Base-by-base conservation (phyloP, 768 basidiomycete species). In the Strobilomyces dryophilus region DNA sequence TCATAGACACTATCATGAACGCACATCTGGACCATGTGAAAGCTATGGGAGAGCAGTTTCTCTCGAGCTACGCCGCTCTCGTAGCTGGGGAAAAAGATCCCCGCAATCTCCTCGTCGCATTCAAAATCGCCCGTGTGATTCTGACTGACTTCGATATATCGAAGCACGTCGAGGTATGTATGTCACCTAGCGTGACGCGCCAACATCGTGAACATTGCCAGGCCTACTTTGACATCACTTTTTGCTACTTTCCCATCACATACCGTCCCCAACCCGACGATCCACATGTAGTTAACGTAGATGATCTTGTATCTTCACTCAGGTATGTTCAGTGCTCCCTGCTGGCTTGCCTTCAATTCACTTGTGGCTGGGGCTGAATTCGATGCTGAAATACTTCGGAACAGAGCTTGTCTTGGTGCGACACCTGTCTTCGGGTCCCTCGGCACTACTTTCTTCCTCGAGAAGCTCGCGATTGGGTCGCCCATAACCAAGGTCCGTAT, bases 241-340 rank as follows among this genome's bases (percentile, higher is more conserved):
- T 95, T 69, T 98, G 97, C 68, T 99, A 99, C 69, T 99, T 98
- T 72, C 97, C 97, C 0, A 98, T 99, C 51, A 92, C 93, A 0
- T 99, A 97, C 74, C 81, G 89, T 53, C 93, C 95, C 9, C 92
- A 95, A 17, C 88, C 92, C 1, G 86, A 93, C 60, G 94, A 98
- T 65, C 93, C 92, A 17, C 94, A 95, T 67, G 88, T 89, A 4
- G 95, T 99, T 54, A 89, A 86, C 3, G 76, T 89, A 0, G 91
- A 95, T 31, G 90, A 98, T 64, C 79, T 99, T 20, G 87, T 88
- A 61, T 58, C 66, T 47, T 75, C 85, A 2, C 77, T 98, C 15
- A 77, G 84, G 89, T 87, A 61, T 40, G 73, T 59, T 35, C 35
- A 24, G 8, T 24, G 4, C 35, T 36, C 8, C 7, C 11, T 47